Conservation (phyloP, 2,329 filamentous ascomycete genomes). For the Epichloe typhina region DNA sequence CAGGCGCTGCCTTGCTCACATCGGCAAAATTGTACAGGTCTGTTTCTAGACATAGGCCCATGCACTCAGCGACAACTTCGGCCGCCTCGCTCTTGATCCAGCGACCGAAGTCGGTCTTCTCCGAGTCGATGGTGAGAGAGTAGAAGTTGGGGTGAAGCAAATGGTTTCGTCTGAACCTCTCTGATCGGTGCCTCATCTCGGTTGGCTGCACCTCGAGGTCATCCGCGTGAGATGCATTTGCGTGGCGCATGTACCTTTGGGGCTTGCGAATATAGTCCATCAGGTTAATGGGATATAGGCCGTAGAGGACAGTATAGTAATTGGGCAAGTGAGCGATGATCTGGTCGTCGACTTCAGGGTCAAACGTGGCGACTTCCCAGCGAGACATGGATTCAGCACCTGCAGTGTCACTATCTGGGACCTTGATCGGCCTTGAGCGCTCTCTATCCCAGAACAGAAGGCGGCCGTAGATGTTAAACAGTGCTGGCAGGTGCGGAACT, state of each 20-base stretch:
- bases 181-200: constrained; percentile 63
- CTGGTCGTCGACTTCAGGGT: constrained; percentile 48
- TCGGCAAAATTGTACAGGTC: constrained; percentile 15
- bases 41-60: constrained; percentile 43
- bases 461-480: constrained; percentile 73
- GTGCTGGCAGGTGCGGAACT: constrained; percentile 51
- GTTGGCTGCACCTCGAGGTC: constrained; percentile 68
- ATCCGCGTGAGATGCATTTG: constrained; percentile 55
- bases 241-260: constrained; percentile 61
- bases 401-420: constrained; percentile 16
- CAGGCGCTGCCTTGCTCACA: constrained; percentile 5
- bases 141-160: constrained; percentile 78
- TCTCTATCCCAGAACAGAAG: constrained; percentile 65
- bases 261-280: constrained; percentile 78
- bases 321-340: constrained; percentile 54
- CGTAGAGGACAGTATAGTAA: constrained; percentile 74
- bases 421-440: constrained; percentile 25
- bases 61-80: constrained; percentile 69
- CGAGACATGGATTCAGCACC: constrained; percentile 20
- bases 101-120: constrained; percentile 60
- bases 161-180: constrained; percentile 60
- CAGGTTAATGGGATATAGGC: constrained; percentile 73
- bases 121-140: constrained; percentile 63
- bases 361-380: constrained; percentile 54
- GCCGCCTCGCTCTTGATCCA: constrained; percentile 71